Evolutionary conservation across 2,329 filamentous ascomycete species (phyloP).

Genomic region (Coniochaeta prunicola): DNA sequence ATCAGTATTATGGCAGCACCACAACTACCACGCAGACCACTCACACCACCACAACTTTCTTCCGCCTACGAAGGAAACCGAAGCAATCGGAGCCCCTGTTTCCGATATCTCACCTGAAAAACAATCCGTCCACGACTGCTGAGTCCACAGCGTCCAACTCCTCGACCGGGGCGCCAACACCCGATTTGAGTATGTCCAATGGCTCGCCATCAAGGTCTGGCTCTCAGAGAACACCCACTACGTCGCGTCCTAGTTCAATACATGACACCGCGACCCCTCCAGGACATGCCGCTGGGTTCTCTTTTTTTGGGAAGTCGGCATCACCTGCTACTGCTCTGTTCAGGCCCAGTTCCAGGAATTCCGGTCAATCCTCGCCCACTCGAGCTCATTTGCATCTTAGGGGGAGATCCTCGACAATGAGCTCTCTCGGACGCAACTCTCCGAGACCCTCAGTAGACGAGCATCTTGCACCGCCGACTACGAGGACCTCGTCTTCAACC

Average conservation of each 20-base stretch:
- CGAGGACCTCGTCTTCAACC: constrained; percentile 80
- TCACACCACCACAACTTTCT: constrained; percentile 65
- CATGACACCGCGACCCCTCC: constrained; percentile 22
- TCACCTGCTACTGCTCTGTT: constrained; percentile 45
- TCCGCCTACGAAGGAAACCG: constrained; percentile 70
- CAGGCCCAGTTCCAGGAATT: constrained; percentile 38
- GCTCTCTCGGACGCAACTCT: constrained; percentile 59
- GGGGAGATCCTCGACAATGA: constrained; percentile 83
- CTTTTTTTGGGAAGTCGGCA: constrained; percentile 1
- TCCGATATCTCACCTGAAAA: constrained; percentile 73
- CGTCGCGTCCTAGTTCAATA: constrained; percentile 18
- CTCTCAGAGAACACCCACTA: constrained; percentile 22
- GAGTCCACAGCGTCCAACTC: constrained; percentile 31
- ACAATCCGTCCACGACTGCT: constrained; percentile 30
- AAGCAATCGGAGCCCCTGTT: constrained; percentile 73
- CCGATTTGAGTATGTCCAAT: constrained; percentile 7
- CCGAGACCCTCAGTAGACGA: constrained; percentile 57
- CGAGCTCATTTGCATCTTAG: constrained; percentile 54
- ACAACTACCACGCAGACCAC: constrained; percentile 57
- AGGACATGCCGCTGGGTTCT: constrained; percentile 22
- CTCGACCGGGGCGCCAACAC: constrained; percentile 34
- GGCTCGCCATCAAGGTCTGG: constrained; percentile 8
- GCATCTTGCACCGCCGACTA: constrained; percentile 56
- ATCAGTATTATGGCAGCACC: constrained; percentile 48
- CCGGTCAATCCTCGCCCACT: constrained; percentile 62